A percentile compares a stretch with the other conserved stretches of the same genome.
phyloP scores from a whole-genome alignment of 768 basidiomycete species.

The Suillus alpinus region DNA sequence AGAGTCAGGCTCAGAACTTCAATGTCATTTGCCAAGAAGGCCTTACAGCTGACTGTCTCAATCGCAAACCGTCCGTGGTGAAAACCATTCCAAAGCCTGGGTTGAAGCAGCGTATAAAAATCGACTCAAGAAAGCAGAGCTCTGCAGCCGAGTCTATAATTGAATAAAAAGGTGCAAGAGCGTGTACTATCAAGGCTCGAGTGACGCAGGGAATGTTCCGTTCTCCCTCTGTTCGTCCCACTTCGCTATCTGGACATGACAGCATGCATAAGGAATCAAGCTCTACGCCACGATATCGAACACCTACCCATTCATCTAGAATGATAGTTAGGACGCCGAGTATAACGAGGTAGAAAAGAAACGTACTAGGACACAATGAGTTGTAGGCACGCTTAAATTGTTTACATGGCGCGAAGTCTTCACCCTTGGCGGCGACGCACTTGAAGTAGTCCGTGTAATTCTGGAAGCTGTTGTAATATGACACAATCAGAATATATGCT shows the following conservation, averaged over 20 bases:
- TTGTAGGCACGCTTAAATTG: conserved; percentile 96
- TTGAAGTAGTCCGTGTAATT: conserved; percentile 99
- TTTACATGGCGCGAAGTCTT: conserved; percentile 97
- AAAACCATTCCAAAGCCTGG: background rate
- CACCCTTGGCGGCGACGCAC: conserved; percentile 94
- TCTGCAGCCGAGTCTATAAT: background rate
- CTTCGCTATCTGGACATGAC: conserved; percentile 59
- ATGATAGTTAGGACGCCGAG: conserved; percentile 11
- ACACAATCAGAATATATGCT: conserved; percentile 2
- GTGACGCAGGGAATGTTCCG: conserved; percentile 88
- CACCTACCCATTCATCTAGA: conserved; percentile 85
- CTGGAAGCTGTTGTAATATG: conserved; percentile 62
- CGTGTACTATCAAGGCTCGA: conserved; percentile 59
- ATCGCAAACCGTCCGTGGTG: background rate
- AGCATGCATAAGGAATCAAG: background rate
- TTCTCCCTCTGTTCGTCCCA: conserved; percentile 95
- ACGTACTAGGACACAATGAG: conserved; percentile 96
- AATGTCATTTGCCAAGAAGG: background rate
- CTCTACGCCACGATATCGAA: conserved; percentile 13
- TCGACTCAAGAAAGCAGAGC: background rate
- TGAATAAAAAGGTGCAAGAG: background rate
- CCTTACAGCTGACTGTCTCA: background rate
- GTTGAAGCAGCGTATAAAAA: background rate
- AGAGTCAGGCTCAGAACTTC: background rate
- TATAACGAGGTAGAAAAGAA: background rate